phyloP scores from a whole-genome alignment of 345 rosid species.

The Syzygium aromaticum region DNA sequence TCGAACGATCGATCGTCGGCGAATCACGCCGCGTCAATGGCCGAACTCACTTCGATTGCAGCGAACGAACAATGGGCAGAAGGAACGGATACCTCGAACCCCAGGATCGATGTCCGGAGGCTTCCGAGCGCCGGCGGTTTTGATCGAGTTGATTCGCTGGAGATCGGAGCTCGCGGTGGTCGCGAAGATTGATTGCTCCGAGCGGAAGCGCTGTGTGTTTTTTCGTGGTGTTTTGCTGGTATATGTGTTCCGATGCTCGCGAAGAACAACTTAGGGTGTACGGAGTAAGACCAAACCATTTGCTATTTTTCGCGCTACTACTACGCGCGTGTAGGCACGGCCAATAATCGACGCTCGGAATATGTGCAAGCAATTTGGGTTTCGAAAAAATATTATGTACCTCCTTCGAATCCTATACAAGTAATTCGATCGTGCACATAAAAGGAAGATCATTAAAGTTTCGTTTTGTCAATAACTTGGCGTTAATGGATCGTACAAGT shows the following conservation, averaged over 20 bases:
- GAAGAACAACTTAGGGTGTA: not conserved
- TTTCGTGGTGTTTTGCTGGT: not conserved
- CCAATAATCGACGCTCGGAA: not conserved
- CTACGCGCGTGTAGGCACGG: not conserved
- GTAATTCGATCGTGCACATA: not conserved
- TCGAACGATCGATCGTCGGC: not conserved
- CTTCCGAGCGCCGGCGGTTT: not conserved
- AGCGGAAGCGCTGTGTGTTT: not conserved
- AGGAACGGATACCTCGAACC: slow-evolving; percentile 6
- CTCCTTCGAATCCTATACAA: not conserved
- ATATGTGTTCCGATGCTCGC: not conserved
- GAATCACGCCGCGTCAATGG: not conserved
- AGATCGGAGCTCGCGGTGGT: not conserved
- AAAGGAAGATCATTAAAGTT: not conserved
- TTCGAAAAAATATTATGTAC: not conserved
- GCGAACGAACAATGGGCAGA: not conserved
- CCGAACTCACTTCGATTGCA: not conserved
- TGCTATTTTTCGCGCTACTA: not conserved
- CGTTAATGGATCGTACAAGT: no score
- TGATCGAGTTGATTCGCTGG: not conserved
- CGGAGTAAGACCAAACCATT: not conserved
- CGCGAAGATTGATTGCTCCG: not conserved
- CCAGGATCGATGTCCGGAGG: not conserved
- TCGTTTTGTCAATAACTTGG: not conserved
- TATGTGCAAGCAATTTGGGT: not conserved